Conservation (phyloP, 2,329 filamentous ascomycete species). For the Tolypocladium ophioglossoides region DNA sequence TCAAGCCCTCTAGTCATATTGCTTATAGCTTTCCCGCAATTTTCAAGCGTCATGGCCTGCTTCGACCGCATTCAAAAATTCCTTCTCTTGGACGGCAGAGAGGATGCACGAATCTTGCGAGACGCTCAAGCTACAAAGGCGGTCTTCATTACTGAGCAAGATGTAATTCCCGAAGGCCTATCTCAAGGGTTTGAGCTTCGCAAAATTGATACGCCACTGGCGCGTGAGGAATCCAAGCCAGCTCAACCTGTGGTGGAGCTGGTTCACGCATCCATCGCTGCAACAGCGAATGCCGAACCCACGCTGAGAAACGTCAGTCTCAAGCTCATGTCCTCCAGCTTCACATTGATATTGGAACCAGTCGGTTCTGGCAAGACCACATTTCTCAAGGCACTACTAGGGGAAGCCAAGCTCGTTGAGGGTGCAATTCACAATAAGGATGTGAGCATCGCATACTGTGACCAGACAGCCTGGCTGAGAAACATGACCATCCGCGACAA, state of each 20-base stretch:
- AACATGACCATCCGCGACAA: constrained; percentile 13
- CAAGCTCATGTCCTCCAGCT: background rate
- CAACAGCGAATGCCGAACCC: constrained; percentile 25
- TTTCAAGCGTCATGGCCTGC: constrained; percentile 3
- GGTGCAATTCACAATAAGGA: constrained; percentile 4
- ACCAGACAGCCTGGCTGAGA: constrained; percentile 14
- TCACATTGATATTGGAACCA: constrained; percentile 3
- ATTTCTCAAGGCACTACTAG: constrained; percentile 5
- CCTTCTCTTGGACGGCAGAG: constrained; percentile 3
- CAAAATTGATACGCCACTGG: constrained; percentile 21
- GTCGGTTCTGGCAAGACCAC: constrained; percentile 16
- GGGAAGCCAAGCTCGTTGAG: constrained; percentile 4
- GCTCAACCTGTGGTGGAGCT: constrained; percentile 22
- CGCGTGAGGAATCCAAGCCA: background rate
- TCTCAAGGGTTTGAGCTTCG: constrained; percentile 6
- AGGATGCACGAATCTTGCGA: constrained; percentile 14
- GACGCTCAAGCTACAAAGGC: constrained; percentile 17
- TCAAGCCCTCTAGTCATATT: constrained; percentile 3
- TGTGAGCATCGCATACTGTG: constrained; percentile 11
- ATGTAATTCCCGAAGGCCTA: background rate
- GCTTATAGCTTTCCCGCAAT: constrained; percentile 1
- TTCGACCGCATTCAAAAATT: constrained; percentile 7
- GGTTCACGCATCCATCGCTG: constrained; percentile 29
- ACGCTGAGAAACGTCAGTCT: constrained; percentile 3
- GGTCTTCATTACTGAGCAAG: constrained; percentile 19